Evolutionary conservation across 2,329 filamentous ascomycete genomes (phyloP).

Genomic region (Scytalidium lignicola): DNA sequence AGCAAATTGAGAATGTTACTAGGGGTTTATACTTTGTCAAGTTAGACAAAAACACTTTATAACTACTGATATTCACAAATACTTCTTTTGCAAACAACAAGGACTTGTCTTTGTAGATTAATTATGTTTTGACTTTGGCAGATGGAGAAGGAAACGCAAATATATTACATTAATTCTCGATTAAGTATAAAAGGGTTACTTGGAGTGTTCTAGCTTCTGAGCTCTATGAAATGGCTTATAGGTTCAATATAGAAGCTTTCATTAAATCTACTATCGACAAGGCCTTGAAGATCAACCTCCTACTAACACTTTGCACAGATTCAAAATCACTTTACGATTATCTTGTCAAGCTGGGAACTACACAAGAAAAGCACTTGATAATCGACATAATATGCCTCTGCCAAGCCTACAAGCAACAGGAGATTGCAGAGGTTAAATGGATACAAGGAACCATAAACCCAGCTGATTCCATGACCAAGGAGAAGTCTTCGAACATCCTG

Average conservation of each 20-base stretch:
- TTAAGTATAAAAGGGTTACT: constrained; percentile 6
- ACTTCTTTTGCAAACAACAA: constrained; percentile 2
- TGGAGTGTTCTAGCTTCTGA: constrained; percentile 10
- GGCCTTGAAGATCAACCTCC: too few relatives aligned
- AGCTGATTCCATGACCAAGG: too few relatives aligned
- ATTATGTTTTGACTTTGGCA: neutral
- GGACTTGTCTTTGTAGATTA: neutral
- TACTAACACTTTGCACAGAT: too few relatives aligned
- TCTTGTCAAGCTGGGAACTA: too few relatives aligned
- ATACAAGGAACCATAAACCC: too few relatives aligned
- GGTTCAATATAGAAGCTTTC: constrained; percentile 9
- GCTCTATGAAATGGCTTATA: constrained; percentile 10
- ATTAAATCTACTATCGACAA: constrained; percentile 5
- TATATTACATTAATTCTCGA: constrained; percentile 2
- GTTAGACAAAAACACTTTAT: neutral
- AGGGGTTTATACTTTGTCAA: neutral
- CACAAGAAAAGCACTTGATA: too few relatives aligned
- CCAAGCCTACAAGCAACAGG: too few relatives aligned
- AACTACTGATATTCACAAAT: neutral
- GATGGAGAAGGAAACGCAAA: neutral
- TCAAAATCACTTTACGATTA: too few relatives aligned
- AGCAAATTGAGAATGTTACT: neutral
- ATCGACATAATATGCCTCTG: too few relatives aligned
- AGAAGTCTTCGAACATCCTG: too few relatives aligned
- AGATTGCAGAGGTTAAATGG: too few relatives aligned